Evolutionary conservation across 169 alveolate species (phyloP).

Genomic region (Eimeria maxima): DNA sequence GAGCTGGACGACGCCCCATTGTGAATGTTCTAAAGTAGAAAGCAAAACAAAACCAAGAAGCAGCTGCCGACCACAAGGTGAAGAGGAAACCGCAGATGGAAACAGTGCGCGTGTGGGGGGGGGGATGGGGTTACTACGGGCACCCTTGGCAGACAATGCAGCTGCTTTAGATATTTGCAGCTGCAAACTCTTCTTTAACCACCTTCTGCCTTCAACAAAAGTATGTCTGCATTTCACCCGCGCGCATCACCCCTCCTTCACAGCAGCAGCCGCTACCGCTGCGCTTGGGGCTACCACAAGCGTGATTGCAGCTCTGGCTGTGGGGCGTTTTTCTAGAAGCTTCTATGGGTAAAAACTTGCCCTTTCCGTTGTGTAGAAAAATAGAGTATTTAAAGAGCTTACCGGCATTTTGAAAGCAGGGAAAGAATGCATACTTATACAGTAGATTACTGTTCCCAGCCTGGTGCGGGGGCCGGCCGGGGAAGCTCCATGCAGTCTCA

Average conservation of each 20-base stretch:
- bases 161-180: conserved; percentile 24
- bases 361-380: not conserved
- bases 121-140: not conserved
- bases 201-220: not conserved
- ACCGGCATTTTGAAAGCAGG: not conserved
- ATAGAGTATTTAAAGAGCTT: not conserved
- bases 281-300: conserved; percentile 27
- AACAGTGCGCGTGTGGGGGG: conserved; percentile 48
- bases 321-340: conserved; percentile 8
- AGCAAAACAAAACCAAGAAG: not conserved
- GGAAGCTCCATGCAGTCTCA: not conserved
- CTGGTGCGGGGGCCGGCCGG: not conserved
- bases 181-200: conserved; percentile 33
- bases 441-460: not conserved
- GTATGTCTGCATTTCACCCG: conserved; percentile 1
- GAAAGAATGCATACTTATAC: not conserved
- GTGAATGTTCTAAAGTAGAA: conserved; percentile 60
- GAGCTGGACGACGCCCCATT: conserved; percentile 99
- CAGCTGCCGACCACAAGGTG: not conserved
- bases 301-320: conserved; percentile 14
- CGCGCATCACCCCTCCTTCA: conserved; percentile 20
- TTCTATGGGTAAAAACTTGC: not conserved
- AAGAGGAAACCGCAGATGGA: not conserved
- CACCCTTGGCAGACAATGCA: conserved; percentile 46
- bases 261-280: conserved; percentile 36